Base-by-base conservation (phyloP, 2,329 filamentous ascomycete genomes). In the Penicillium sp. region DNA sequence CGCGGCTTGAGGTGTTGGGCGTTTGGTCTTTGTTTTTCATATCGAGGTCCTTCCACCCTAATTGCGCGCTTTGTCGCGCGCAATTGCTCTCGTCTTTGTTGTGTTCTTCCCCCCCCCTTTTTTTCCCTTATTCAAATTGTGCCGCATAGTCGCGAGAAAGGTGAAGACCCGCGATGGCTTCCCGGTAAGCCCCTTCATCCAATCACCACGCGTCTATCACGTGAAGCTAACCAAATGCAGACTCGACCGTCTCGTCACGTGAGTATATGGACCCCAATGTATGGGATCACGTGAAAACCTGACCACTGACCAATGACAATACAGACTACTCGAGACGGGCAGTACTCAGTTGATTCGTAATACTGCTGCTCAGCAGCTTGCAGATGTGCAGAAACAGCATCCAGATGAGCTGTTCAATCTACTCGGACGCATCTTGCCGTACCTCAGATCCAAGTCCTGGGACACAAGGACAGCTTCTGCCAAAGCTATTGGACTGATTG, bases 361-460 rank as follows among this genome's bases (percentile, higher is more conserved):
- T 66, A 98, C 93, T 55, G 94, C 93, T 55, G 93, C 95, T 54
- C 89, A 94, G 65, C 93, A 98, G 72, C 79, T 98, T 56, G 93
- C 90, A 54, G 93, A 98, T 72, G 93, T 95, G 70, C 94, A 98
- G 72, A 97, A 96, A 68, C 87, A 93, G 69, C 93, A 97, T 63
- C 93, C 93, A 0, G 91, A 98, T 72, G 94, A 98, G 69, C 77
- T 98, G 1, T 97, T 97, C 72, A 96, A 97, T 65, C 79, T 98
- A 6, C 78, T 98, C 12, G 91, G 88, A 28, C 80, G 91, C 53
- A 90, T 98, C 29, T 84, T 98, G n/a, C 91, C 93, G 1, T 98
- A 96, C 69, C 78, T 98, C 28, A 83, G 88, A 51, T 91, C 93
- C 60, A 95, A 91, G 68, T 91, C 90, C 65, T 98, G 93, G 93